Conservation (phyloP, 768 basidiomycete species). For the Polyporus arcularius region DNA sequence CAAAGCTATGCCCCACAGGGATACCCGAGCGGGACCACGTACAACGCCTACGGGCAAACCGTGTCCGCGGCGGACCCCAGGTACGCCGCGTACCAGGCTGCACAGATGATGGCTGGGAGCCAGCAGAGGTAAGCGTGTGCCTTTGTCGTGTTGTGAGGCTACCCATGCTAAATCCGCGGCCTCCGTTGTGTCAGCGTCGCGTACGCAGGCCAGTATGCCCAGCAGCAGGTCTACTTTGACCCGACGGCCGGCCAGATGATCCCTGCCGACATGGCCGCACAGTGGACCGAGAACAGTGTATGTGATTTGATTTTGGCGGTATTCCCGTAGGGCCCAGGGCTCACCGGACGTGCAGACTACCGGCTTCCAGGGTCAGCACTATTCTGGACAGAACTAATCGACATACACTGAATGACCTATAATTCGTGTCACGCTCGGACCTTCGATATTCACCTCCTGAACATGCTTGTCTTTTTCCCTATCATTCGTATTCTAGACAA, state of each 20-base stretch:
- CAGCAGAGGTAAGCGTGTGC: slow-evolving; percentile 7
- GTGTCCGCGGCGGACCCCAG: slow-evolving; percentile 3
- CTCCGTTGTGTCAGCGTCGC: background rate
- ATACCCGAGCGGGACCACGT: slow-evolving; percentile 9
- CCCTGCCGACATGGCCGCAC: slow-evolving; percentile 7
- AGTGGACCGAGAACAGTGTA: slow-evolving; percentile 10
- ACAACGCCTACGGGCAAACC: slow-evolving; percentile 12
- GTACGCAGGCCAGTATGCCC: slow-evolving; percentile 7
- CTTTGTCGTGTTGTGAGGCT: background rate
- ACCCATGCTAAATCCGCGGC: background rate
- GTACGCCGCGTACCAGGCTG: slow-evolving; percentile 9
- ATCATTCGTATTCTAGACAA: background rate
- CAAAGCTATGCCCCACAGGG: slow-evolving; percentile 12
- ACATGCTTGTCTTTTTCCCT: background rate
- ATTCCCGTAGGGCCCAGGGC: background rate
- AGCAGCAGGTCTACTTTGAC: slow-evolving; percentile 15
- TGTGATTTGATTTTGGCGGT: background rate
- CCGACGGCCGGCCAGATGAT: slow-evolving; percentile 12
- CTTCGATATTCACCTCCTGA: background rate
- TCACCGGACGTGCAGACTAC: background rate
- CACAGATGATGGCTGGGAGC: slow-evolving; percentile 4
- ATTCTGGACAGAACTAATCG: slow-evolving; percentile 7
- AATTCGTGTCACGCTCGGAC: background rate
- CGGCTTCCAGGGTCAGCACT: slow-evolving; percentile 8
- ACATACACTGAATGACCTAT: background rate